Conservation (phyloP, 352 stramenopile genomes). For the Pythium aphanidermatum region DNA sequence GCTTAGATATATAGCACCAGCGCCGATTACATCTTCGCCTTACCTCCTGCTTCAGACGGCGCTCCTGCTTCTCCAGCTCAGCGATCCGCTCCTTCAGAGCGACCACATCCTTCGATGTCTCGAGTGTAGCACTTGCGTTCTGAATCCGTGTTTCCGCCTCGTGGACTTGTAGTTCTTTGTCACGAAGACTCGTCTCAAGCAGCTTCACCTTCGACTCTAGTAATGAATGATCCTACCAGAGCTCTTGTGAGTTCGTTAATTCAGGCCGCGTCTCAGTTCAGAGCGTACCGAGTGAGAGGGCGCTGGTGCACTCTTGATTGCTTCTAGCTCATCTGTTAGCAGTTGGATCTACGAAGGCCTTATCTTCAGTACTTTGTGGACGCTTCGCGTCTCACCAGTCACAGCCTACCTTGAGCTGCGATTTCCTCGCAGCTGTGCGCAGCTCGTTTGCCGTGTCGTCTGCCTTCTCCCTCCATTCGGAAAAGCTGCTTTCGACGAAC, state of each 20-base stretch:
- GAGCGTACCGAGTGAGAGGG: no score
- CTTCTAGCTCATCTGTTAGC: slow-evolving; percentile 53
- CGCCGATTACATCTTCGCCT: neutral
- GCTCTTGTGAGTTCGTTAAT: no score
- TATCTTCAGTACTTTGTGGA: neutral
- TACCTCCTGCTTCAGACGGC: slow-evolving; percentile 67
- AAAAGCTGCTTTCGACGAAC: slow-evolving; percentile 55
- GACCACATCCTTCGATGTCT: slow-evolving; percentile 43
- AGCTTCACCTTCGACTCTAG: slow-evolving; percentile 63
- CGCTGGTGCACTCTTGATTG: slow-evolving; percentile 8
- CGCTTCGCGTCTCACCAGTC: no score
- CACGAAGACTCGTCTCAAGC: slow-evolving; percentile 49
- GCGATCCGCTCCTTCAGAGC: slow-evolving; percentile 53
- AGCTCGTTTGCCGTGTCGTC: slow-evolving; percentile 48
- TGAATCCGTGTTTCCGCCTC: slow-evolving; percentile 33
- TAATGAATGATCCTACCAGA: slow-evolving; percentile 39
- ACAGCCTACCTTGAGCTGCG: slow-evolving; percentile 48
- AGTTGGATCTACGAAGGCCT: slow-evolving; percentile 40
- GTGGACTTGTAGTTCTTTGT: slow-evolving; percentile 52
- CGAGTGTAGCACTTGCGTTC: slow-evolving; percentile 39
- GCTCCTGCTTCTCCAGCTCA: slow-evolving; percentile 51
- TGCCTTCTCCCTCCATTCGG: slow-evolving; percentile 69
- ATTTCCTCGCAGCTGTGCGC: slow-evolving; percentile 32
- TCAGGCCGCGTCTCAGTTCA: no score
- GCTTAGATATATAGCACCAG: neutral